Conservation (phyloP, 495 filamentous ascomycete genomes). For the Tuber aestivum region DNA sequence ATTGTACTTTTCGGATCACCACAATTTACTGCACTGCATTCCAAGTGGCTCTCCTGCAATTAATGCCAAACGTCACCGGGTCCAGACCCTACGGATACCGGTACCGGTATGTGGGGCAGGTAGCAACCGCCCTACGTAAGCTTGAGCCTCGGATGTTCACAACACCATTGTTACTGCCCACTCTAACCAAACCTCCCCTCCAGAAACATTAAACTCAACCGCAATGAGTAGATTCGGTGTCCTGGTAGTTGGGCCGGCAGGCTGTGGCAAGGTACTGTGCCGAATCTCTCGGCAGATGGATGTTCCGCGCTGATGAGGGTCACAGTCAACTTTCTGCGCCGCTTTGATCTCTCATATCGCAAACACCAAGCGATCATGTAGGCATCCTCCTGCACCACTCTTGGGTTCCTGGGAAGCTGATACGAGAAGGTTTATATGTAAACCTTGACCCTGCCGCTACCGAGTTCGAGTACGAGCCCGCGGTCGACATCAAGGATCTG, state of each 20-base stretch:
- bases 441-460: conserved; percentile 97
- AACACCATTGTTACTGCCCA: conserved; percentile 34
- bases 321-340: conserved; percentile 85
- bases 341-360: conserved; percentile 86
- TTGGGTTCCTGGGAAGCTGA: not conserved
- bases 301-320: conserved; percentile 12
- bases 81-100: not conserved
- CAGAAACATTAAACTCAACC: conserved; percentile 18
- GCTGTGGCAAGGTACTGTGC: conserved; percentile 67
- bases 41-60: not conserved
- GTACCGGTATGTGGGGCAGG: not conserved
- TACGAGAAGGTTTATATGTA: conserved; percentile 67
- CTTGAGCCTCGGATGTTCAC: conserved; percentile 2
- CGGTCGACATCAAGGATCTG: conserved; percentile 93
- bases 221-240: conserved; percentile 88
- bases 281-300: not conserved
- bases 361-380: conserved; percentile 74
- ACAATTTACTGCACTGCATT: not conserved
- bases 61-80: no score
- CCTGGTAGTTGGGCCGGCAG: conserved; percentile 90
- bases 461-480: conserved; percentile 81
- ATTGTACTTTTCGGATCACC: not conserved
- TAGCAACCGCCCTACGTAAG: conserved; percentile 13
- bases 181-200: conserved; percentile 12
- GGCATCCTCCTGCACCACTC: not conserved